A percentile compares a stretch with the other conserved stretches of the same genome.
phyloP scores from a whole-genome alignment of 768 basidiomycete genomes.

The Rhizopogon salebrosus region DNA sequence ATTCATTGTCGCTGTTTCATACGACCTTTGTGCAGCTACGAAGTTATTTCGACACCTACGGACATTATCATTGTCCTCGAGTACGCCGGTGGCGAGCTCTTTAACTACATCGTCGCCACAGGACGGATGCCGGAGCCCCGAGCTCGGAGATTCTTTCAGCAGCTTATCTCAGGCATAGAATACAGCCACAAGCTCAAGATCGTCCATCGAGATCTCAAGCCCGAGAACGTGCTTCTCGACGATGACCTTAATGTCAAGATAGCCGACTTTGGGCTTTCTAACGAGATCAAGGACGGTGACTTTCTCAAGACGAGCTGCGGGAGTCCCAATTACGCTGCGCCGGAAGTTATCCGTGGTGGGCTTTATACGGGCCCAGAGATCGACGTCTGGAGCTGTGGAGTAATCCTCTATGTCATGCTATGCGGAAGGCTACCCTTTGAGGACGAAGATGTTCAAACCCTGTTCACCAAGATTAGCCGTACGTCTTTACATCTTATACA shows the following conservation, averaged over 20 bases:
- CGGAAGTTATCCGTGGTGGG: constrained; percentile 94
- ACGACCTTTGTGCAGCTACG: constrained; percentile 47
- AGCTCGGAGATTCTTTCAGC: constrained; percentile 95
- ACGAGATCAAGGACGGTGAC: constrained; percentile 94
- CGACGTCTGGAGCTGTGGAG: constrained; percentile 97
- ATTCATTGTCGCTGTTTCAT: background rate
- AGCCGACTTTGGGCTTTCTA: constrained; percentile 97
- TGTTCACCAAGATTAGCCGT: constrained; percentile 95
- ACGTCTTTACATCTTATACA: constrained; percentile 22
- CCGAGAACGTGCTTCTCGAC: constrained; percentile 89
- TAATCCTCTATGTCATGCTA: constrained; percentile 98
- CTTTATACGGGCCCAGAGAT: constrained; percentile 97
- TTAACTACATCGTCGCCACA: constrained; percentile 95
- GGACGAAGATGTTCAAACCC: constrained; percentile 87
- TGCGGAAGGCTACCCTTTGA: constrained; percentile 95
- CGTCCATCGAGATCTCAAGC: constrained; percentile 96
- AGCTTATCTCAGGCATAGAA: constrained; percentile 95
- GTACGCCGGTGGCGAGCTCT: constrained; percentile 92
- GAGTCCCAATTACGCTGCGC: constrained; percentile 97
- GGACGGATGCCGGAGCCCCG: constrained; percentile 86
- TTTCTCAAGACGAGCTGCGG: constrained; percentile 97
- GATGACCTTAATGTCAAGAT: constrained; percentile 91
- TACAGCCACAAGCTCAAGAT: constrained; percentile 96
- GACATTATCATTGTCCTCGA: constrained; percentile 99
- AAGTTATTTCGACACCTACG: constrained; percentile 87